phyloP scores from a whole-genome alignment of 176 grass and related monocot species.

The barley (Hordeum vulgare) region DNA sequence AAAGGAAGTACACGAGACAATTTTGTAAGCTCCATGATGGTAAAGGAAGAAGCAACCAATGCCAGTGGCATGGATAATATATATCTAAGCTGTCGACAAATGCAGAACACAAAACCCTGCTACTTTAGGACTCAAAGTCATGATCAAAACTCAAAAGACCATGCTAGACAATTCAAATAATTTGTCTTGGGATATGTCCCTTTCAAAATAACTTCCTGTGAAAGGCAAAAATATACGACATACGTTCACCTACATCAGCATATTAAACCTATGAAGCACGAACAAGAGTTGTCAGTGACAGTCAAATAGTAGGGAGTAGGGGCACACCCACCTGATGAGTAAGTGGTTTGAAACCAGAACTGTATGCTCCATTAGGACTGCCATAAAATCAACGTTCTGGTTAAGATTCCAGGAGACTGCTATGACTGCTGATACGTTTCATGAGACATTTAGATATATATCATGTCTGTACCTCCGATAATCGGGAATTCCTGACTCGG shows the following conservation, averaged over 20 bases:
- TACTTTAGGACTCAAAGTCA: background rate
- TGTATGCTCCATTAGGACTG: slow-evolving; percentile 97
- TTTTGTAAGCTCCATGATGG: background rate
- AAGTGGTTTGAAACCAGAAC: slow-evolving; percentile 93
- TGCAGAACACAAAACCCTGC: background rate
- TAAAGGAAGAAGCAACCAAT: slow-evolving; percentile 3
- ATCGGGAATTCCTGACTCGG: slow-evolving; percentile 94
- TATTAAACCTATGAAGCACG: too few species aligned
- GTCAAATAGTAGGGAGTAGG: background rate
- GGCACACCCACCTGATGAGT: slow-evolving; percentile 75
- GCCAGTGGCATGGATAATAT: background rate
- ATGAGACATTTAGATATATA: background rate
- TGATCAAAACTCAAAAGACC: background rate
- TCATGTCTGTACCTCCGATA: slow-evolving; percentile 70
- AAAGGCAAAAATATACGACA: background rate
- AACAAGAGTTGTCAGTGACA: background rate
- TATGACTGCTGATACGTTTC: background rate
- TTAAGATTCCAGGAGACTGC: background rate
- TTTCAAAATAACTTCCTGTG: background rate
- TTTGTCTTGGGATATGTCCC: background rate
- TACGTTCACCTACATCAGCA: background rate
- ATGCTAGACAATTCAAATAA: background rate
- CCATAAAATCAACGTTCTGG: background rate
- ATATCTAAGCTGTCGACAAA: background rate
- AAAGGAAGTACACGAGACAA: background rate